Base-by-base conservation (phyloP, 805 yeast species). In the Saturnispora kantuleensis region DNA sequence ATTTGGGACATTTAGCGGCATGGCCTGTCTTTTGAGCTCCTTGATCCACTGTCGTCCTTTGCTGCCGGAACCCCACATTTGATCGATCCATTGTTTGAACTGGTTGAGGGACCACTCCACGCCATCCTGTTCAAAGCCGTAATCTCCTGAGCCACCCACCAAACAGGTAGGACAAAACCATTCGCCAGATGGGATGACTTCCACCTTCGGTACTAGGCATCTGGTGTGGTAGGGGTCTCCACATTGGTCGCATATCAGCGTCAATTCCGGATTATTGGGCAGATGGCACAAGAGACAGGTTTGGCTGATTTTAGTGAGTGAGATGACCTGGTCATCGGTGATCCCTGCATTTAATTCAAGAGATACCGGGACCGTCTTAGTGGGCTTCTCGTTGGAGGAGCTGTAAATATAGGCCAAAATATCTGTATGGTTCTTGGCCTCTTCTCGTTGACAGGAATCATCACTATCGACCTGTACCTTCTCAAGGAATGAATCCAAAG, bases 141-240 rank as follows among this genome's bases (percentile, higher is more conserved):
- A 89, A 50, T 79, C 35, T 13, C 49, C 39, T 5, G 46, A 36
- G 0, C 64, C 58, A 0, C 95, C 96, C 11, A 83, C 69, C n/a
- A 89, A 66, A 61, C 97, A 89, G 46, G 73, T 74, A 41, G 81
- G 82, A 60, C 97, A 89, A 56, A 72, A 81, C 95, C 96, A 89
- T 13, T 69, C 73, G 10, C 74, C 75, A 21, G 67, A 57, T 0
- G 89, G 88, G 2, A 80, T 64, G 2, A 55, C 54, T 1, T 61
- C 56, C 18, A 82, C 52, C 1, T 78, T 78, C 2, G 41, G 18
- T 4, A 39, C 21, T n/a, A 87, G 64, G 56, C 95, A 87, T 34
- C 65, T 63, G 62, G 70, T 67, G 59, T 89, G 96, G 60, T 66
- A 86, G 1, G 76, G 72, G 42, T 70, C 71, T 47, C 81, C 77